Evolutionary conservation across 495 filamentous ascomycete species (phyloP).

Genomic region (Penicillium ucsense): DNA sequence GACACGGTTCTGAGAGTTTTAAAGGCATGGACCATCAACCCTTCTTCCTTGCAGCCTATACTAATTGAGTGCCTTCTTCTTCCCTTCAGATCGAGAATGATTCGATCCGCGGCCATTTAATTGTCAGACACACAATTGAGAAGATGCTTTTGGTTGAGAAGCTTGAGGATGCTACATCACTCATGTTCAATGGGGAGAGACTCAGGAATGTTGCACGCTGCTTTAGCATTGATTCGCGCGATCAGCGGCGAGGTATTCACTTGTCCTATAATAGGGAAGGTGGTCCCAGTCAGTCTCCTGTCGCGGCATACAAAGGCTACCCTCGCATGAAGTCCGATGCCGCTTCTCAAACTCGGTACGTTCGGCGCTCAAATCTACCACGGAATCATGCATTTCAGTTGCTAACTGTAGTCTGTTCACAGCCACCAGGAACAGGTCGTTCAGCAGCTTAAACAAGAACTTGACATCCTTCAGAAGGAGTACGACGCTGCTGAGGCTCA

Average conservation of each 20-base stretch:
- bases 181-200: slow-evolving; percentile 55
- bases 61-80: not conserved
- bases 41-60: not conserved
- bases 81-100: slow-evolving; percentile 59
- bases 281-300: slow-evolving; percentile 44
- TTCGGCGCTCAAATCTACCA: not conserved
- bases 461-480: slow-evolving; percentile 28
- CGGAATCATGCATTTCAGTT: not conserved
- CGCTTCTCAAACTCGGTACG: slow-evolving; percentile 53
- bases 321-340: slow-evolving; percentile 75
- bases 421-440: slow-evolving; percentile 39
- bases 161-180: slow-evolving; percentile 51
- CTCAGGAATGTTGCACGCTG: slow-evolving; percentile 66
- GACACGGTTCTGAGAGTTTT: slow-evolving; percentile 72
- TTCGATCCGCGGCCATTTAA: slow-evolving; percentile 64
- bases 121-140: slow-evolving; percentile 76
- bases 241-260: slow-evolving; percentile 53
- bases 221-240: slow-evolving; percentile 49
- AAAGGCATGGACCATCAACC: slow-evolving; percentile 34
- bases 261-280: slow-evolving; percentile 46
- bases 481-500: slow-evolving; percentile 20
- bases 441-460: slow-evolving; percentile 27
- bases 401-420: not conserved
- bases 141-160: slow-evolving; percentile 70
- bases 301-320: slow-evolving; percentile 37